Conservation (phyloP, 1,284 basidiomycete species). For the Cystobasidium sp. region DNA sequence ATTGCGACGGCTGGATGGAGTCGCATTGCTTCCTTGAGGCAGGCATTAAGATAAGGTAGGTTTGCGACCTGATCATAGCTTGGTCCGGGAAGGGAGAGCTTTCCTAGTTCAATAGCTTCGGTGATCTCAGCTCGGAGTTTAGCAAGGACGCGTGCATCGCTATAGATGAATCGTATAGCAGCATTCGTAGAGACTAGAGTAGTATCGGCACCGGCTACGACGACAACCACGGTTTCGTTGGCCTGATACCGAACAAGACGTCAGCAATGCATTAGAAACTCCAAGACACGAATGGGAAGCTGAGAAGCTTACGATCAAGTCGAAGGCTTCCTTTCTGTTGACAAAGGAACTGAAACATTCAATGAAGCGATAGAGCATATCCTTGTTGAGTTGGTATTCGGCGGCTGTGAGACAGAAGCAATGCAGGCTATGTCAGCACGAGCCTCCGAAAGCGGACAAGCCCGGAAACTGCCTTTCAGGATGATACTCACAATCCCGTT, state of each 20-base stretch:
- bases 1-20: slow-evolving; percentile 54
- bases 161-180: slow-evolving; percentile 53
- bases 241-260: background rate
- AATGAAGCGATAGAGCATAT: slow-evolving; percentile 33
- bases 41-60: slow-evolving; percentile 52
- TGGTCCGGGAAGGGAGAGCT: slow-evolving; percentile 48
- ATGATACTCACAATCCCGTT: slow-evolving; percentile 20
- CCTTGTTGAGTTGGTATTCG: slow-evolving; percentile 3
- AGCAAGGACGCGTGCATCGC: slow-evolving; percentile 49
- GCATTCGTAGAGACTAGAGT: slow-evolving; percentile 52
- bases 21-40: slow-evolving; percentile 54
- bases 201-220: slow-evolving; percentile 53
- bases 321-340: background rate
- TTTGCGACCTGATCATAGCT: slow-evolving; percentile 51
- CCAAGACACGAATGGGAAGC: background rate
- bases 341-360: slow-evolving; percentile 12
- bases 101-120: slow-evolving; percentile 50
- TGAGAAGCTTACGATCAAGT: background rate
- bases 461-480: background rate
- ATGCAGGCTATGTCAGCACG: background rate
- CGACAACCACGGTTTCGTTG: slow-evolving; percentile 8
- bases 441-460: background rate
- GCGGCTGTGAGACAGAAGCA: background rate
- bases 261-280: background rate
- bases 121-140: slow-evolving; percentile 52